Percentiles rank a stretch among this genome's conserved stretches.
Evolutionary conservation across 768 basidiomycete genomes (phyloP).

Genomic region (Coprinopsis strossmayeri): DNA sequence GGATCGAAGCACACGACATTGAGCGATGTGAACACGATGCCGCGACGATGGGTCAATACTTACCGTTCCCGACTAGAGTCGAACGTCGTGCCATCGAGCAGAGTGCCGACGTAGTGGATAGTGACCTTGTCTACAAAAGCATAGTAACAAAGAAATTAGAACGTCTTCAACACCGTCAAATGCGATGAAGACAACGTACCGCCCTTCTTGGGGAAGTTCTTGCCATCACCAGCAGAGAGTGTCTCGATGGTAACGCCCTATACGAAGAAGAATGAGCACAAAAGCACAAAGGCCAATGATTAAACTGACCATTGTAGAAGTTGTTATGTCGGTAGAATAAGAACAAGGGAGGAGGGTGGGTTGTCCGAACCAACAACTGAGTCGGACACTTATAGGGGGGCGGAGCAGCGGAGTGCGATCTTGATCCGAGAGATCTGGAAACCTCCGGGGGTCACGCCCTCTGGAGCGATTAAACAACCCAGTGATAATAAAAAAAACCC

Average conservation of each 20-base stretch:
- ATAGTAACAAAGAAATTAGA: slow-evolving; percentile 17
- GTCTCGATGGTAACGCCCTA: slow-evolving; percentile 69
- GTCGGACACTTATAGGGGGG: slow-evolving; percentile 35
- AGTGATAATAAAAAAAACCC: not conserved
- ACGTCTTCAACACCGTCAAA: slow-evolving; percentile 6
- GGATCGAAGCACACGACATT: slow-evolving; percentile 8
- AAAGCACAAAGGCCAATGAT: not conserved
- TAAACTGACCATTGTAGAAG: slow-evolving; percentile 15
- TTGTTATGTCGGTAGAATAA: slow-evolving; percentile 7
- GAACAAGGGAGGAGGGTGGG: slow-evolving; percentile 33
- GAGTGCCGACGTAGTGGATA: slow-evolving; percentile 79
- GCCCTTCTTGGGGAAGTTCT: slow-evolving; percentile 58
- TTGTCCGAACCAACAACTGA: slow-evolving; percentile 17
- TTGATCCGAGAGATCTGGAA: slow-evolving; percentile 57
- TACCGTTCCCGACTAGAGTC: slow-evolving; percentile 78
- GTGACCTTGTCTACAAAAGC: slow-evolving; percentile 48
- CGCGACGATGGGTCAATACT: slow-evolving; percentile 16
- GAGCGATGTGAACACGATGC: slow-evolving; percentile 5
- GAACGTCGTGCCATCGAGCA: slow-evolving; percentile 55
- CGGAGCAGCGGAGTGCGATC: slow-evolving; percentile 60
- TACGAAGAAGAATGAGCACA: slow-evolving; percentile 7
- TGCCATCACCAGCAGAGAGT: slow-evolving; percentile 55
- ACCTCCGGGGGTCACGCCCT: slow-evolving; percentile 20
- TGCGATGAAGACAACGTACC: slow-evolving; percentile 40
- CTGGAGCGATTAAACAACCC: slow-evolving; percentile 9